Base-by-base conservation (phyloP, 2,329 filamentous ascomycete species). In the Fusarium succisae region DNA sequence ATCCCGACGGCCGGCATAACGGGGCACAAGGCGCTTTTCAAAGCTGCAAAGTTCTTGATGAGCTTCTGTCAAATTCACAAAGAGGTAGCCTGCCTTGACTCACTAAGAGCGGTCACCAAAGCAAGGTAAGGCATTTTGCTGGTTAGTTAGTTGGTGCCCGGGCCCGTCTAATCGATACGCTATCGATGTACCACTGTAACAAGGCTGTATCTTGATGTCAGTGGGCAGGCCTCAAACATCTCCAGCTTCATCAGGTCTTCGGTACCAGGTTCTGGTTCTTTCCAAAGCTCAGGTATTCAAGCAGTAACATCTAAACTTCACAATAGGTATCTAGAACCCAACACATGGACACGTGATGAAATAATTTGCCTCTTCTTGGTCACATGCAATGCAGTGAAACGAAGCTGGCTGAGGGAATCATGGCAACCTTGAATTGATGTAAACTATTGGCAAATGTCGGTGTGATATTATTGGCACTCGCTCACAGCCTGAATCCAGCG, bases 391-490 rank as follows among this genome's bases (percentile, higher is more conserved):
- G 55, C 58, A 54, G 53, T 61, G 71, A 64, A 60, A 56, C 63
- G 45, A 67, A 63, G 57, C 54, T 58, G 63, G 57, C 24, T 53
- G 38, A 37, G 35, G 51, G 32, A 32, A 50, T 50, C n/a, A 38
- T 38, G 50, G 48, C 43, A 64, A 43, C 56, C 56, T 65, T 73
- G 63, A 55, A 68, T 73, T 57, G 41, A 53, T 60, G 69, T 60
- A 57, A 67, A 76, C 66, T 47, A 69, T 72, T 67, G 67, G 61
- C 73, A 77, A 77, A 74, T 76, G 76, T 77, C 76, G 76, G 76
- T 78, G 76, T 75, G 73, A 57, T 73, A 61, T 63, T 62, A 63
- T 69, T 72, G 69, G 59, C 53, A 60, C 62, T 63, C 62, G 48
- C 50, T 61, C 55, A 53, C 55, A 72, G 58, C 53, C 61, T 67